Evolutionary conservation across 1,284 basidiomycete genomes (phyloP), one percentile per base, ranked within the genome.

Genomic region (Ceratobasidium sp.): DNA sequence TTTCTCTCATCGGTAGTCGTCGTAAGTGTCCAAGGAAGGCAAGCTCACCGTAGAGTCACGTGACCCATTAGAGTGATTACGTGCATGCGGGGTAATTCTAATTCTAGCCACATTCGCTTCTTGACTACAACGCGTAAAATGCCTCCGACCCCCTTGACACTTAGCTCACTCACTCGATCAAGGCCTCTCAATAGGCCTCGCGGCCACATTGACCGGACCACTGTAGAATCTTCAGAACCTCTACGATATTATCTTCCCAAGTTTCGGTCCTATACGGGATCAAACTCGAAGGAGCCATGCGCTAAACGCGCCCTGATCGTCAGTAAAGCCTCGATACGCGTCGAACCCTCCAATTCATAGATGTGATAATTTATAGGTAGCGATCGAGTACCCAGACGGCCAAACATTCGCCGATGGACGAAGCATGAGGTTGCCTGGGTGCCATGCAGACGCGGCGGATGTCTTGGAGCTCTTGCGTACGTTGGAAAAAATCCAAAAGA

Each of bases 371-470:
- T 41, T 41, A 5, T 44, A 73, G 71, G 71, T 73, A 24, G 57
- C 57, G 19, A 73, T 73, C 31, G 71, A 73, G 50, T 73, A 73
- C 53, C 48, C 44, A 2, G 59, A 54, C 11, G 71, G 71, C 8
- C 57, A 73, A 45, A 44, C 36, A 1, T 73, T 63, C 17, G 48
- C n/a, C 1, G 71, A 73, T 54, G 71, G 57, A 1, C 14, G 22
- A n/a, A 3, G 4, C 4, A 73, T 73, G 71, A 17, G 53, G 14
- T n/a, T 73, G 48, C 47, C 57, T 63, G 71, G 71, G 62, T 73
- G 71, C 59, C 59, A 73, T 54, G 71, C 57, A 53, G 71, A 73
- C 47, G 57, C 71, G 24, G 62, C 62, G 17, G 71, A 73, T 24
- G 29, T 73, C 19, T 48, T 48, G 14, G 71, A 73, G 29, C 50